Percentiles rank a stretch among this genome's conserved stretches.
phyloP scores from a whole-genome alignment of 768 basidiomycete species.

The Psilocybe tampanensis region DNA sequence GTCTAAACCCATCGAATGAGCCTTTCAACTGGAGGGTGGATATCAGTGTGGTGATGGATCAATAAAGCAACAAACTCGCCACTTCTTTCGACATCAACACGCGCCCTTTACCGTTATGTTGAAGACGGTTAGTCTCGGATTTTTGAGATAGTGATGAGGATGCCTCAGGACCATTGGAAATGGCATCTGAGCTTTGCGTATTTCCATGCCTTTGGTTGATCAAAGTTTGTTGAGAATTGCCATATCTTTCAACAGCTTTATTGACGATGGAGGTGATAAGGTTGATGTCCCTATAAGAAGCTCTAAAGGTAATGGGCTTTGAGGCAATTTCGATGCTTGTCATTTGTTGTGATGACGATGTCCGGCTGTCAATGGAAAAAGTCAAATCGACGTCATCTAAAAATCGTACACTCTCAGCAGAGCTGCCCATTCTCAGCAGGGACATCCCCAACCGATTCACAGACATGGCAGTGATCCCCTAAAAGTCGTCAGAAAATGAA shows the following conservation, averaged over 20 bases:
- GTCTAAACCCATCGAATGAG: conserved; percentile 87
- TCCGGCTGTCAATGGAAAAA: conserved; percentile 84
- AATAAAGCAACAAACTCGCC: conserved; percentile 41
- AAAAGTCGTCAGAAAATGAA: conserved; percentile 3
- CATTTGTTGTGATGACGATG: conserved; percentile 67
- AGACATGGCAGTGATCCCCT: conserved; percentile 84
- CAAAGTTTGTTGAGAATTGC: conserved; percentile 37
- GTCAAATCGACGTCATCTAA: conserved; percentile 92
- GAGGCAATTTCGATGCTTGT: conserved; percentile 81
- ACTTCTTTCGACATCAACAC: conserved; percentile 76
- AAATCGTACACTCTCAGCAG: conserved; percentile 84
- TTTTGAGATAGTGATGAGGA: not conserved
- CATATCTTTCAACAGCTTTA: conserved; percentile 82
- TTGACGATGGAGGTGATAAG: conserved; percentile 87
- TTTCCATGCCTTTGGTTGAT: conserved; percentile 7
- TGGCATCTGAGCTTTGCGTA: not conserved
- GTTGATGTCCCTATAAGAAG: conserved; percentile 93
- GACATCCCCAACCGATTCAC: conserved; percentile 92
- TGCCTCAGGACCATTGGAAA: conserved; percentile 1
- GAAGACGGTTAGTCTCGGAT: conserved; percentile 4
- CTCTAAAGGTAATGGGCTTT: conserved; percentile 87
- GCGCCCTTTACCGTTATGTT: conserved; percentile 39
- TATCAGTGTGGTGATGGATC: not conserved
- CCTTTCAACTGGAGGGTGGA: conserved; percentile 65
- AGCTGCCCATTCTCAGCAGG: conserved; percentile 82